Conservation (phyloP, 306 rosid species). For the Datisca glomerata region DNA sequence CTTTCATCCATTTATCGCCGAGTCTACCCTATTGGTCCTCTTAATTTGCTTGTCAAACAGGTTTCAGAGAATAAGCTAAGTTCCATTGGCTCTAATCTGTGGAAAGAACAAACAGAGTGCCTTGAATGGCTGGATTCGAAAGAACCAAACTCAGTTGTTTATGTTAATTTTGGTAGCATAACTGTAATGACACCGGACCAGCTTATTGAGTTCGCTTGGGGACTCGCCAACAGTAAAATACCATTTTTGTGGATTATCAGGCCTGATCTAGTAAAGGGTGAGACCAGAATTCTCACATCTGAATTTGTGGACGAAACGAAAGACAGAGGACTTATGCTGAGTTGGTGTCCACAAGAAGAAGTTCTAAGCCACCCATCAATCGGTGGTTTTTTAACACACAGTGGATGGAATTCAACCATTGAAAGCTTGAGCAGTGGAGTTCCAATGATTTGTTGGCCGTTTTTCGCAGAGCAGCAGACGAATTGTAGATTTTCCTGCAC, state of each 20-base stretch:
- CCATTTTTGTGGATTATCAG: conserved; percentile 35
- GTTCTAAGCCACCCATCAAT: conserved; percentile 29
- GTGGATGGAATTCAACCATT: conserved; percentile 13
- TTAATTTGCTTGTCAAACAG: background rate
- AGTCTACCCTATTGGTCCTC: background rate
- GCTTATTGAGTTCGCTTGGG: conserved; percentile 33
- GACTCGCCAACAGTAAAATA: conserved; percentile 24
- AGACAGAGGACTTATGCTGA: conserved; percentile 19
- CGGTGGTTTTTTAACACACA: conserved; percentile 24
- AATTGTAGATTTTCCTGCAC: conserved; percentile 16
- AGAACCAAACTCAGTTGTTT: conserved; percentile 5
- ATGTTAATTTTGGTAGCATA: conserved; percentile 14
- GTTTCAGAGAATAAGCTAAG: background rate
- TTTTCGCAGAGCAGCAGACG: conserved; percentile 26
- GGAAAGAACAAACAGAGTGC: conserved; percentile 33
- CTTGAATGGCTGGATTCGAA: conserved; percentile 31
- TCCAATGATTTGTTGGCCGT: conserved; percentile 26
- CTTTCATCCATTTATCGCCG: background rate
- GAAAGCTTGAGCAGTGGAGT: conserved; percentile 30
- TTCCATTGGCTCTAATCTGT: conserved; percentile 20
- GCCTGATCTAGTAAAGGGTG: conserved; percentile 25
- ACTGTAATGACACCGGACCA: conserved; percentile 22
- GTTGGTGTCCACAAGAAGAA: conserved; percentile 44
- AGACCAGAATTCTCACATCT: conserved; percentile 11
- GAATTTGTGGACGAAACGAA: conserved; percentile 16